Conservation (phyloP, 208 protist genomes). For the Leishmania major region DNA sequence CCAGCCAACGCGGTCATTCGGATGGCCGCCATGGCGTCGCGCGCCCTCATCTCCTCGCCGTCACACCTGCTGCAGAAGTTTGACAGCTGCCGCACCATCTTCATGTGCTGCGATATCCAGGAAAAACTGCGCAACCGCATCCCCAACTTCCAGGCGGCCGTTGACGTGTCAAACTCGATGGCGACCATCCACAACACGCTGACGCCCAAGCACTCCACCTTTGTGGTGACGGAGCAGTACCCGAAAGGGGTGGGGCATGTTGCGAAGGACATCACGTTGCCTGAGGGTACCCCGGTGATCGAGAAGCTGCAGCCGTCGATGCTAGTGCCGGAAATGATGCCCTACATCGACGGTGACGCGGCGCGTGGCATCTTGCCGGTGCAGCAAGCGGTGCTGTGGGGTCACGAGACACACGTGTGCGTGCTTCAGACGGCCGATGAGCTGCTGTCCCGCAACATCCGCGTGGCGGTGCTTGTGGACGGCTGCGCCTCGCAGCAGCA, state of each 20-base stretch:
- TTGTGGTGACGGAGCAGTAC: constrained; percentile 79
- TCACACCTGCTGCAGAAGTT: constrained; percentile 35
- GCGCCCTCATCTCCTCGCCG: constrained; percentile 5
- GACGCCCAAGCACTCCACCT: constrained; percentile 43
- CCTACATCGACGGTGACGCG: constrained; percentile 30
- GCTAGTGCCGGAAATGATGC: constrained; percentile 51
- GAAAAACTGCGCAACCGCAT: constrained; percentile 49
- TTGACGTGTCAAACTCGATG: constrained; percentile 71
- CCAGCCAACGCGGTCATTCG: background rate
- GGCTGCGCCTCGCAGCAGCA: constrained; percentile 65
- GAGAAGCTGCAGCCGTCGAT: constrained; percentile 60
- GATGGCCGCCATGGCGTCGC: background rate
- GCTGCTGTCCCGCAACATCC: constrained; percentile 63
- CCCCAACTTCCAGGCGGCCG: constrained; percentile 55
- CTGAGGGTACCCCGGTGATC: constrained; percentile 27
- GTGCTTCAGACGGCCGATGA: constrained; percentile 78
- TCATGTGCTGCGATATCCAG: constrained; percentile 73
- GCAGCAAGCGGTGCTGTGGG: constrained; percentile 69
- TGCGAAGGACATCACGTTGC: constrained; percentile 58
- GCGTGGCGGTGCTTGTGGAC: constrained; percentile 63
- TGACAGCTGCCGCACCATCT: constrained; percentile 39
- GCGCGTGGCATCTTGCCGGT: constrained; percentile 28
- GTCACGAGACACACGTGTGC: constrained; percentile 84
- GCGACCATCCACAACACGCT: constrained; percentile 41
- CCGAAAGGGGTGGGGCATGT: constrained; percentile 55